phyloP scores from a whole-genome alignment of 139 green algal species.

The Micractinium conductrix region DNA sequence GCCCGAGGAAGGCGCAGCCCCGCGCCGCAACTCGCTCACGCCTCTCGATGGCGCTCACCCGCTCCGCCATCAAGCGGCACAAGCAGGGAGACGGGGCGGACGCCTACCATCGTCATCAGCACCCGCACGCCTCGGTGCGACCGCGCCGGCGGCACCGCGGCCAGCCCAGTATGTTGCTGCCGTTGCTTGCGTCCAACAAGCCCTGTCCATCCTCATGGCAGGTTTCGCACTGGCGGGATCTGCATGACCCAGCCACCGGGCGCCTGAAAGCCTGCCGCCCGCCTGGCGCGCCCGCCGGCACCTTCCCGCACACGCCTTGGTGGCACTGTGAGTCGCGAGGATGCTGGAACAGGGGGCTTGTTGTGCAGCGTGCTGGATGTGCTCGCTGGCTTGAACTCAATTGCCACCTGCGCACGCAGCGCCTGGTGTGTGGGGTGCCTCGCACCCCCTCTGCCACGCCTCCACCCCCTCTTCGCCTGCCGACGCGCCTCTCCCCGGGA shows the following conservation, averaged over 20 bases:
- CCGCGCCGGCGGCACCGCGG: too few species aligned
- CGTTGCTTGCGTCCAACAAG: neutral
- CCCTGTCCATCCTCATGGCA: neutral
- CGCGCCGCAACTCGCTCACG: too few species aligned
- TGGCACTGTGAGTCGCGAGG: conserved; percentile 55
- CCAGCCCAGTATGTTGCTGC: too few species aligned
- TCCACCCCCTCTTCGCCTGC: neutral
- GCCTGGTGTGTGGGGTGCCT: too few species aligned
- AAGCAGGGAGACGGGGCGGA: conserved; percentile 12
- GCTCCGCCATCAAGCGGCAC: conserved; percentile 24
- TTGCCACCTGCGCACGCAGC: too few species aligned
- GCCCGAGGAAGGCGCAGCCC: too few species aligned
- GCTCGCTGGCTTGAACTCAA: too few species aligned
- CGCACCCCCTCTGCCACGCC: neutral
- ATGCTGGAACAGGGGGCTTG: neutral
- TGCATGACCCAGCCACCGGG: conserved; percentile 11
- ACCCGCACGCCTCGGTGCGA: neutral
- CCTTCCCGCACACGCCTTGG: conserved; percentile 65
- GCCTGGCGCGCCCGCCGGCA: conserved; percentile 50
- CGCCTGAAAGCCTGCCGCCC: conserved; percentile 23
- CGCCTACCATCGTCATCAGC: neutral
- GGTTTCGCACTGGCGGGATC: conserved; percentile 27
- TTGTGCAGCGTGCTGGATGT: neutral
- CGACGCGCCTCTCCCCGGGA: too few species aligned
- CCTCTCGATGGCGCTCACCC: conserved; percentile 31